Base-by-base conservation (phyloP, 2,329 filamentous ascomycete genomes). In the Onygena corvina region DNA sequence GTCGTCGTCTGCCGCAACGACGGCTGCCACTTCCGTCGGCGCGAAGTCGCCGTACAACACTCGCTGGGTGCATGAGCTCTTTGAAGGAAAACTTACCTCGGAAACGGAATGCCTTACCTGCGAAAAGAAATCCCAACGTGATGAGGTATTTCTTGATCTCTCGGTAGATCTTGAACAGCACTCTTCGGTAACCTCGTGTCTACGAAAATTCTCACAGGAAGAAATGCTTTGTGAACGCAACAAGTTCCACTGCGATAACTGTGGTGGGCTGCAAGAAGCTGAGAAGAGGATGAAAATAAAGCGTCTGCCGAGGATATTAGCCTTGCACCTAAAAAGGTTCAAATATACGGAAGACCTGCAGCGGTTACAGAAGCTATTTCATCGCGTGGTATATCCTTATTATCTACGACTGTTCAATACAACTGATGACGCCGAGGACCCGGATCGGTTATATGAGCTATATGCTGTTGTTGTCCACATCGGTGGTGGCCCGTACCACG, bases 201-300 rank as follows among this genome's bases (percentile, higher is more conserved):
- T 98, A 55, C 79, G 86, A 52, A 94, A 95, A 60, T 98, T 98
- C 61, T 98, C 92, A 0, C 88, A 92, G 40, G 92, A 96, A 60
- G 92, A 98, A 67, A 95, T 96, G 87, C 76, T 98, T 51, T 96
- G 92, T 62, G 92, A 98, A 69, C 79, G 89, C 53, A 96, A 98
- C 72, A 98, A 98, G 64, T 98, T 98, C 57, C 90, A 98, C 63
- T 98, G 92, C 68, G 92, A 98, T 64, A 89, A 89, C 59, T 98
- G 92, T 58, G 92, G 92, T 48, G 92, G 92, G 2, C 71, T 98
- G 49, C 92, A 98, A 67, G 92, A 98, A 68, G 92, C 92, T 0
- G 92, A 98, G 67, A 98, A 96, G 72, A 80, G 92, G 55, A 98
- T 98, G 92, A 98, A 96, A 73, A 90, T 98, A 58, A 96, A 98